Percentiles rank a stretch among this genome's conserved stretches.
phyloP scores from a whole-genome alignment of 306 rosid genomes.

The Benincasa hispida region DNA sequence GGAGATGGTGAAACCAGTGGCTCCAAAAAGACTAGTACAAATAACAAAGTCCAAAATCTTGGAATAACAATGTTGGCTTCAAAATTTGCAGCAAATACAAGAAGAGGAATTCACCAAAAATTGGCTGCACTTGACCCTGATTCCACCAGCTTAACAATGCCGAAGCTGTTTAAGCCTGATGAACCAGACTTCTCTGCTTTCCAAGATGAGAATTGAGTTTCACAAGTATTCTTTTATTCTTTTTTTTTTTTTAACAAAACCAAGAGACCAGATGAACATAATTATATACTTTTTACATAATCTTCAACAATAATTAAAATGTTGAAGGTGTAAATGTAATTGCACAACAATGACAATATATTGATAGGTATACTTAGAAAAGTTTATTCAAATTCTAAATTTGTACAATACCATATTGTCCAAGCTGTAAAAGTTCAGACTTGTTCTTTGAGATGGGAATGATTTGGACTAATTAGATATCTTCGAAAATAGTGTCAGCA shows the following conservation, averaged over 20 bases:
- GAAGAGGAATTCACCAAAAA: conserved; percentile 29
- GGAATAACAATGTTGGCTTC: conserved; percentile 61
- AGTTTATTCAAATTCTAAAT: neutral
- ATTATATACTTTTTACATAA: neutral
- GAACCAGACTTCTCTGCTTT: conserved; percentile 64
- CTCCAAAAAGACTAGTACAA: neutral
- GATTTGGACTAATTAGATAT: too few relatives aligned
- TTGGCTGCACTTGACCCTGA: conserved; percentile 26
- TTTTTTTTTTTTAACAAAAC: neutral
- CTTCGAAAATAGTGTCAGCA: too few relatives aligned
- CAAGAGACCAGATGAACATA: neutral
- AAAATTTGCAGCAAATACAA: conserved; percentile 59
- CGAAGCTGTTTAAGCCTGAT: conserved; percentile 81
- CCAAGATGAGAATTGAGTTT: neutral
- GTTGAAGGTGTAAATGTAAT: neutral
- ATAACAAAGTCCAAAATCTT: conserved; percentile 8
- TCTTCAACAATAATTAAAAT: neutral
- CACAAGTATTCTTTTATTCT: too few relatives aligned
- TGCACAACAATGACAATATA: neutral
- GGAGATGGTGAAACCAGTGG: neutral
- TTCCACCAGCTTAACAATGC: conserved; percentile 46
- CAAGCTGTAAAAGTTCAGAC: too few relatives aligned
- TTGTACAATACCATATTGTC: neutral
- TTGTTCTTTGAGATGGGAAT: too few relatives aligned
- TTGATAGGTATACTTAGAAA: neutral